phyloP scores from a whole-genome alignment of 306 rosid genomes.

The Morella rubra region DNA sequence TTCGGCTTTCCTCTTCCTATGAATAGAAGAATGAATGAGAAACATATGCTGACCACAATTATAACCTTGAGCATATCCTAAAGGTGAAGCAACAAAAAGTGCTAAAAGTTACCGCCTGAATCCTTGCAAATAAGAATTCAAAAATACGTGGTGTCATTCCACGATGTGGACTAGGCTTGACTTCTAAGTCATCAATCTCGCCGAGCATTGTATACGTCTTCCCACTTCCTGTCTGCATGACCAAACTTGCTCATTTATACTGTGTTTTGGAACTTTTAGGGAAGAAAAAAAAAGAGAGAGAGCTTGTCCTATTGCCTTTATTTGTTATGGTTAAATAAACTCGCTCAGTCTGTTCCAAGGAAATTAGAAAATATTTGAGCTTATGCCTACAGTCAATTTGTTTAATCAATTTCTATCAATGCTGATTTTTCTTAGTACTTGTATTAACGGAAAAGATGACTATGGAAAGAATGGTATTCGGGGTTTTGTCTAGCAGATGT shows the following conservation, averaged over 20 bases:
- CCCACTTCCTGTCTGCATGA: slow-evolving; percentile 96
- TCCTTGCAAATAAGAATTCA: slow-evolving; percentile 96
- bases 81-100: slow-evolving; percentile 16
- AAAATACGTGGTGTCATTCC: slow-evolving; percentile 97
- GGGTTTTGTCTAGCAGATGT: neutral
- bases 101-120: slow-evolving; percentile 73
- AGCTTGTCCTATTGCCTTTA: neutral
- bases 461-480: neutral
- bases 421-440: neutral
- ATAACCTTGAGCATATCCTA: neutral
- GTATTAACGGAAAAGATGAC: neutral
- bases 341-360: neutral
- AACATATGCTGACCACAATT: neutral
- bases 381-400: neutral
- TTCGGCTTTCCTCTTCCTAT: slow-evolving; percentile 93
- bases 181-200: slow-evolving; percentile 82
- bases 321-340: neutral
- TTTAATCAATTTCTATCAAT: neutral
- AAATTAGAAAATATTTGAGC: neutral
- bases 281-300: neutral
- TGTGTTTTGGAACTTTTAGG: neutral
- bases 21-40: slow-evolving; percentile 22
- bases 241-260: slow-evolving; percentile 27
- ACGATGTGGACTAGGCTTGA: slow-evolving; percentile 81
- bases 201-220: slow-evolving; percentile 99